These are phyloP conservation scores for Neolecta irregularis DNA, from an alignment of 1,139 yeast species.

Conservation along the genomic window DNA sequence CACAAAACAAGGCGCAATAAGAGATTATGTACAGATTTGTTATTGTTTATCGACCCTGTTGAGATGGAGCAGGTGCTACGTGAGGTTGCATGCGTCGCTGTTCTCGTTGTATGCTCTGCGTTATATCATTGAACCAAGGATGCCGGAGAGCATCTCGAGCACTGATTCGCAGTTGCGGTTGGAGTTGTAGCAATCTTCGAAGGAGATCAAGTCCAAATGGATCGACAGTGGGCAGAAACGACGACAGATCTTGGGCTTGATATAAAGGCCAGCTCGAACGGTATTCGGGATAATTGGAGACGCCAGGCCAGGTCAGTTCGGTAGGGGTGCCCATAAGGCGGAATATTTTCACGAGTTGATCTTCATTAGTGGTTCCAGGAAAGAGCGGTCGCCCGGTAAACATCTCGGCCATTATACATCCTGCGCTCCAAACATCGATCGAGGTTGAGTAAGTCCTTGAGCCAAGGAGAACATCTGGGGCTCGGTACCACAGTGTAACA, in stretches of 20 bases:
- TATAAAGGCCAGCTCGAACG: constrained; percentile 84
- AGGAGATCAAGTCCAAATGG: constrained; percentile 66
- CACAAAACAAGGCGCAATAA: neutral
- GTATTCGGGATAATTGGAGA: constrained; percentile 81
- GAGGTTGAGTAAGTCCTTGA: constrained; percentile 97
- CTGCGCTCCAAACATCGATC: constrained; percentile 98
- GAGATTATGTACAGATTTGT: neutral
- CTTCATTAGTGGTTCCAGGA: constrained; percentile 97
- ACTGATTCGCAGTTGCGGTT: constrained; percentile 80
- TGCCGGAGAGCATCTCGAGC: constrained; percentile 65
- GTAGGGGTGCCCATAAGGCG: constrained; percentile 88
- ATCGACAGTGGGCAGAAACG: constrained; percentile 61
- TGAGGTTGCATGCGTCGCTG: neutral
- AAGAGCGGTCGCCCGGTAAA: constrained; percentile 87
- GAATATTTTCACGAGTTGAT: constrained; percentile 89
- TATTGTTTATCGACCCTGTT: neutral
- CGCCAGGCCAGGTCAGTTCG: constrained; percentile 94
- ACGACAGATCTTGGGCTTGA: constrained; percentile 70
- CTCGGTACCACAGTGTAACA: constrained; percentile 94
- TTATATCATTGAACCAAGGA: constrained; percentile 3
- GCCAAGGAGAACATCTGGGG: constrained; percentile 90
- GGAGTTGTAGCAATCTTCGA: constrained; percentile 65
- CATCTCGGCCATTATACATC: constrained; percentile 98
- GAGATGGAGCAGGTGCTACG: neutral
- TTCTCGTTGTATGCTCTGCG: constrained; percentile 1